Evolutionary conservation across 352 stramenopile genomes (phyloP), one percentile per base, ranked within the genome.

Genomic region (Hyaloperonospora arabidopsidis): DNA sequence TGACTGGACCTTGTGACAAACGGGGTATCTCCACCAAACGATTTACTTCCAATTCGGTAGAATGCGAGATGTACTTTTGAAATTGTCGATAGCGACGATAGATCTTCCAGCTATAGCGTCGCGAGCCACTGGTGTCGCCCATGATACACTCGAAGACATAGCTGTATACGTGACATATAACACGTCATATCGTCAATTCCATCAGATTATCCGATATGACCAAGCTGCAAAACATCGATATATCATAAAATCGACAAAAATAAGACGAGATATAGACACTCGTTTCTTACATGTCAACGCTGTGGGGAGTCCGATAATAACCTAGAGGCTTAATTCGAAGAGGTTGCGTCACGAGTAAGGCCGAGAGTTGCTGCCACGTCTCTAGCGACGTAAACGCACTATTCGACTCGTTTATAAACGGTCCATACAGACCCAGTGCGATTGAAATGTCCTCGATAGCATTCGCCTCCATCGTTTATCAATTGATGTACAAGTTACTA

Each of bases 11-110:
- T 52, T 89, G 78, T 21, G 82, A 88, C 14, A 93, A 64, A 7
- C 61, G 52, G 6, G 82, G 82, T 7, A 89, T 69, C 8, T 76
- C 66, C 52, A 87, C 75, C 0, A 49, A 36, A 1, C 49, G 49
- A 49, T 58, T 73, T 28, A 68, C 66, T 23, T 86, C 48, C 18
- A 88, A 39, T 47, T 86, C 74, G 2, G 65, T 76, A 6, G 79
- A 84, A 39, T 80, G 70, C n/a, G 70, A 53, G 13, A 87, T 70
- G 51, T 89, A 89, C 47, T 74, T 67, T 49, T 93, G 73, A 66
- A 93, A 93, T 18, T 93, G 79, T 28, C 83, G 67, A 57, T 93
- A 93, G n/a, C 83, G 80, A 7, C 80, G 76, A 43, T 90, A 89
- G 52, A 93, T 84, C 54, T 89, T 89, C 82, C 82, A 93, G 32